phyloP scores from a whole-genome alignment of 2,329 filamentous ascomycete genomes.

The Emericellopsis cladophorae region DNA sequence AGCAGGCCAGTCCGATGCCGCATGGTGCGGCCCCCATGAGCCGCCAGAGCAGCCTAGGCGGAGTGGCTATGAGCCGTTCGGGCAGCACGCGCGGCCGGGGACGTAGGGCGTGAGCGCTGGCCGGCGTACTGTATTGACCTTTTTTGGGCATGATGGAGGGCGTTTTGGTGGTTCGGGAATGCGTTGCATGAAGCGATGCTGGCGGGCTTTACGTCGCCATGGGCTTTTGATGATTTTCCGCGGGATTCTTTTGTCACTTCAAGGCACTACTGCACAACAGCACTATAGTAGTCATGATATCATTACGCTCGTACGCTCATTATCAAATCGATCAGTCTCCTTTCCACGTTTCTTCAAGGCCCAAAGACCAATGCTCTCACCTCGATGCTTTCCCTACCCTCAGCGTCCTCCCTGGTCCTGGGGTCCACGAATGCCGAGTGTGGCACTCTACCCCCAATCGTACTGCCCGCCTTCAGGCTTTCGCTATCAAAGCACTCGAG shows the following conservation, averaged over 20 bases:
- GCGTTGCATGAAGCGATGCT: background rate
- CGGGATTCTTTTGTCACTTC: no score
- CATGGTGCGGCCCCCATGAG: conserved; percentile 36
- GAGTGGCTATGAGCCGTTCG: conserved; percentile 43
- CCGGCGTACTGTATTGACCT: background rate
- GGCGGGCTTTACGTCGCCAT: background rate
- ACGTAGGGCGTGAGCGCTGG: conserved; percentile 17
- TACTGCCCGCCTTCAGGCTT: conserved; percentile 30
- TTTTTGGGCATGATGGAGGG: no score
- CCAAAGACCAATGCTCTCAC: conserved; percentile 78
- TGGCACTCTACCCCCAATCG: conserved; percentile 45
- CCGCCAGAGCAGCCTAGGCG: conserved; percentile 41
- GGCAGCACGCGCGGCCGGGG: conserved; percentile 36
- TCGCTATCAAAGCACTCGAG: conserved; percentile 70
- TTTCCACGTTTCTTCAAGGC: conserved; percentile 17
- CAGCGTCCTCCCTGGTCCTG: conserved; percentile 54
- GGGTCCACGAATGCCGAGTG: conserved; percentile 75
- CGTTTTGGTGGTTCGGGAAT: background rate
- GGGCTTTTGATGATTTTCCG: no score
- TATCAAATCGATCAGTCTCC: no score
- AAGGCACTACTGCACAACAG: no score
- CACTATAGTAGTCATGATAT: no score
- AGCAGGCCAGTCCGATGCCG: conserved; percentile 20
- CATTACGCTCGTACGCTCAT: no score
- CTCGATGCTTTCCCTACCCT: conserved; percentile 77